phyloP scores from a whole-genome alignment of 2,329 filamentous ascomycete genomes.

The Pyricularia pennisetigena region DNA sequence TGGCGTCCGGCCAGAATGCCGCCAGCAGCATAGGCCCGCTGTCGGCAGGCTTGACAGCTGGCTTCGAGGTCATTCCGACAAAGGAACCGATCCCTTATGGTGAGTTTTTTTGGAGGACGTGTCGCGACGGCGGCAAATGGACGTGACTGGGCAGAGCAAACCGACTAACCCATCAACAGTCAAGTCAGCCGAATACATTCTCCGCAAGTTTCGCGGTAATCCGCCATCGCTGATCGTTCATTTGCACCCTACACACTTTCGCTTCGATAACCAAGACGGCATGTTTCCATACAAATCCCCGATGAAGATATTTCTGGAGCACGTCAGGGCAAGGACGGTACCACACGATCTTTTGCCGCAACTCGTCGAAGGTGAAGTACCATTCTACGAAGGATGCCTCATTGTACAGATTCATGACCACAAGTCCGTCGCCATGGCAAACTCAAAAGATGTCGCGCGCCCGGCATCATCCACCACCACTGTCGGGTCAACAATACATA shows the following conservation, averaged over 20 bases:
- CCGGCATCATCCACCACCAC: conserved; percentile 45
- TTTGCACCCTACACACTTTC: conserved; percentile 75
- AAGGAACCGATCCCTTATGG: conserved; percentile 42
- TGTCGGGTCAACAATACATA: conserved; percentile 76
- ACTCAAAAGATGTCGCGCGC: conserved; percentile 48
- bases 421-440: conserved; percentile 44
- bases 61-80: conserved; percentile 24
- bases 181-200: conserved; percentile 63
- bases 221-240: conserved; percentile 81
- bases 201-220: conserved; percentile 60
- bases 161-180: conserved; percentile 34
- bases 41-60: conserved; percentile 36
- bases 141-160: not conserved
- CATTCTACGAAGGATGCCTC: conserved; percentile 88
- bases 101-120: conserved; percentile 20
- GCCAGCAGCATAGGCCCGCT: conserved; percentile 36
- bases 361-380: conserved; percentile 59
- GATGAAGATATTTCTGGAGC: conserved; percentile 73
- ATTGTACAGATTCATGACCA: conserved; percentile 94
- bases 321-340: conserved; percentile 65
- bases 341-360: conserved; percentile 84
- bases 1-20: conserved; percentile 31
- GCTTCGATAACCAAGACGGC: conserved; percentile 88
- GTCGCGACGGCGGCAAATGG: not conserved
- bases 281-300: conserved; percentile 88